These are phyloP conservation scores for Aspergillus haitiensis DNA, from an alignment of 495 filamentous ascomycete species.

Conservation along the genomic window DNA sequence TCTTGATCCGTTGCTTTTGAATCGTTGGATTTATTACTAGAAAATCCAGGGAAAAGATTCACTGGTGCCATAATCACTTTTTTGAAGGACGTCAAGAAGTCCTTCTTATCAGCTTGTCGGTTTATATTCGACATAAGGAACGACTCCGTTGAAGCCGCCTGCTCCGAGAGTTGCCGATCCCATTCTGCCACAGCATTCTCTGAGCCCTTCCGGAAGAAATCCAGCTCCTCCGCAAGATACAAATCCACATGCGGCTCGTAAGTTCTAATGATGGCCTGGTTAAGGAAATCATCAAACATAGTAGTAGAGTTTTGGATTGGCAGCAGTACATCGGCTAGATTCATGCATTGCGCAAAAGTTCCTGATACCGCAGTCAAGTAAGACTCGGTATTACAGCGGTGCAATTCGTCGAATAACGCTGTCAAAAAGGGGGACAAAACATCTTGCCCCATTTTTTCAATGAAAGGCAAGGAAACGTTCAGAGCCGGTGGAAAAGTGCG, in stretches of 20 bases:
- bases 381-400: constrained; percentile 68
- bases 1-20: constrained; percentile 37
- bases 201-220: constrained; percentile 74
- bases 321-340: constrained; percentile 67
- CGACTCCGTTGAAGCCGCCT: constrained; percentile 86
- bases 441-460: constrained; percentile 80
- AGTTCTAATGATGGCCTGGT: constrained; percentile 61
- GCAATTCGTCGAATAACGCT: constrained; percentile 84
- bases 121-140: constrained; percentile 95
- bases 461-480: constrained; percentile 71
- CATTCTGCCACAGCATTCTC: constrained; percentile 76
- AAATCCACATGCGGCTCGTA: constrained; percentile 93
- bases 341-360: constrained; percentile 79
- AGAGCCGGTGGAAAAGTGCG: constrained; percentile 78
- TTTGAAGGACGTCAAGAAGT: constrained; percentile 95
- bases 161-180: constrained; percentile 88
- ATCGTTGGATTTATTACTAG: constrained; percentile 48
- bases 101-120: constrained; percentile 90
- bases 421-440: constrained; percentile 86
- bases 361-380: constrained; percentile 87
- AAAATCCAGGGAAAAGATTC: constrained; percentile 74
- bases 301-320: constrained; percentile 60
- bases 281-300: constrained; percentile 56
- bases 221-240: constrained; percentile 90
- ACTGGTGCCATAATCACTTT: constrained; percentile 99